Evolutionary conservation across 768 basidiomycete species (phyloP).

Genomic region (Lactifluus subvellereus): DNA sequence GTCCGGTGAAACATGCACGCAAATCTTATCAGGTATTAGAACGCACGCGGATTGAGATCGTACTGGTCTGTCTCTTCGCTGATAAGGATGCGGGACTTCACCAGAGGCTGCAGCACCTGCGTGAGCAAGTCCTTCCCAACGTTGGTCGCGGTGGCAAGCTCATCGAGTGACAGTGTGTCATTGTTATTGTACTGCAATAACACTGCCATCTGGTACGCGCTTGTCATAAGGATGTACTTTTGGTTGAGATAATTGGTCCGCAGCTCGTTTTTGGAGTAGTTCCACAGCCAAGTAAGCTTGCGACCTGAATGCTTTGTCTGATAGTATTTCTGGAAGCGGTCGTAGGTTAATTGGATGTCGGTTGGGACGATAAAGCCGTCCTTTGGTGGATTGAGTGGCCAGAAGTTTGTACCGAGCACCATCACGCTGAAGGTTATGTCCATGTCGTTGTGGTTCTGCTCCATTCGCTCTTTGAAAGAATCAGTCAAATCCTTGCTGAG

Average conservation of each 20-base stretch:
- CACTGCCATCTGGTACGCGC: constrained; percentile 93
- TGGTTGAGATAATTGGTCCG: constrained; percentile 89
- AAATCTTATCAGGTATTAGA: not conserved
- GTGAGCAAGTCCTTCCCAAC: constrained; percentile 76
- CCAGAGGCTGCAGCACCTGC: constrained; percentile 51
- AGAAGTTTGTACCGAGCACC: constrained; percentile 94
- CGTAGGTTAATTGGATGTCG: constrained; percentile 82
- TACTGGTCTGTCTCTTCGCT: constrained; percentile 87
- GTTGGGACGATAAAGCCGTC: constrained; percentile 86
- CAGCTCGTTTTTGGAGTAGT: constrained; percentile 94
- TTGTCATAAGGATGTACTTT: constrained; percentile 95
- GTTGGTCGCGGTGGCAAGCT: constrained; percentile 71
- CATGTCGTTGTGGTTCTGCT: constrained; percentile 77
- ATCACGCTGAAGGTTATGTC: constrained; percentile 89
- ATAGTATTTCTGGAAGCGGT: constrained; percentile 90
- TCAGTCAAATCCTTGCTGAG: constrained; percentile 94
- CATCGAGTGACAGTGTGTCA: constrained; percentile 78
- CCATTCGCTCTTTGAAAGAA: constrained; percentile 90
- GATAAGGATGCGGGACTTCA: constrained; percentile 85
- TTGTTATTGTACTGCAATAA: constrained; percentile 89
- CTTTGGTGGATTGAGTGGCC: constrained; percentile 81
- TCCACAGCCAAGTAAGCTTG: constrained; percentile 98
- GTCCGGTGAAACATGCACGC: not conserved
- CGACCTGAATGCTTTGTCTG: constrained; percentile 90
- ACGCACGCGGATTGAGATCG: constrained; percentile 78